These are phyloP conservation scores for Quercus aquifolioides DNA, from an alignment of 306 rosid species.

Conservation along the genomic window DNA sequence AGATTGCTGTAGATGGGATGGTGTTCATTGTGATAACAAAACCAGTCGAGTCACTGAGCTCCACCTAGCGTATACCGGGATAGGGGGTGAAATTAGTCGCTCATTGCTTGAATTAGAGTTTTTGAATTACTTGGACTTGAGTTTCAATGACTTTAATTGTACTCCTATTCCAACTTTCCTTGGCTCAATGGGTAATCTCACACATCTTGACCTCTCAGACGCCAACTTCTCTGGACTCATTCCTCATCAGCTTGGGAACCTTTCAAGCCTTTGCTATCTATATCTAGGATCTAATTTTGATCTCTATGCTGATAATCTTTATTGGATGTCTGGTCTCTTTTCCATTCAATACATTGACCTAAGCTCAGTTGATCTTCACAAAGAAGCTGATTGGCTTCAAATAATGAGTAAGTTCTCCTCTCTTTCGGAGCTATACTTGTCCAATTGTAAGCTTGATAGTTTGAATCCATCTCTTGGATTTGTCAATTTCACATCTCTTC, in stretches of 20 bases:
- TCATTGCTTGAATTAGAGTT: background rate
- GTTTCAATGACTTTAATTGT: background rate
- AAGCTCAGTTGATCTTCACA: too few relatives aligned
- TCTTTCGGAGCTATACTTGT: background rate
- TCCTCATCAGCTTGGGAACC: too few relatives aligned
- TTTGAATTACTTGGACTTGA: background rate
- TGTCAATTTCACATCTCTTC: slow-evolving; percentile 1
- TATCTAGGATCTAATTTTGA: background rate
- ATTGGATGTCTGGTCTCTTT: too few relatives aligned
- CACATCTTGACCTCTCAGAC: background rate
- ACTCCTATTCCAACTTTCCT: background rate
- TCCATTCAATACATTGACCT: too few relatives aligned
- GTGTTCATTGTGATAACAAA: background rate
- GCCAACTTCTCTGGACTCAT: background rate
- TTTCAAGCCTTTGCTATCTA: too few relatives aligned
- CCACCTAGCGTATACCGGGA: background rate
- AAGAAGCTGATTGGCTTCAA: background rate
- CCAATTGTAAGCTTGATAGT: background rate
- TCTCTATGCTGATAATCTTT: background rate
- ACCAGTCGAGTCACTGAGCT: background rate
- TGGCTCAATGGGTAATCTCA: background rate
- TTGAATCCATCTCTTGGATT: background rate
- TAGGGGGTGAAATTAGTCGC: background rate
- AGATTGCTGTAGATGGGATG: background rate
- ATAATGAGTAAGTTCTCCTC: background rate